phyloP scores from a whole-genome alignment of 2,329 filamentous ascomycete species.

The Aspergillus phoenicis region DNA sequence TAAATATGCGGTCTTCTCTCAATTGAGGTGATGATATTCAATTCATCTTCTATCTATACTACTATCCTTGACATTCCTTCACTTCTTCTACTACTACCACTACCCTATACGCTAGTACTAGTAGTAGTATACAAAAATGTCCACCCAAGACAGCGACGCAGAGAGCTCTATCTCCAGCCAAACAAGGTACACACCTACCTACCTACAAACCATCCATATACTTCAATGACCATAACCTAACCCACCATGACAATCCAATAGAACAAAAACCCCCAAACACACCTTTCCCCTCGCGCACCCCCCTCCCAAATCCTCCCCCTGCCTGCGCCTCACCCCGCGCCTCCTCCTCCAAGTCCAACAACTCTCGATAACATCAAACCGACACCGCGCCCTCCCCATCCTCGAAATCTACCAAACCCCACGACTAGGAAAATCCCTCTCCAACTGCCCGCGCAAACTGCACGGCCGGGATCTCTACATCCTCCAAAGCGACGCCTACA shows the following conservation, averaged over 20 bases:
- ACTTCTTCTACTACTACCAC: neutral
- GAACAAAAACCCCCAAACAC: conserved; percentile 19
- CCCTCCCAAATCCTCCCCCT: conserved; percentile 30
- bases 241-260: neutral
- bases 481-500: conserved; percentile 30
- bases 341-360: conserved; percentile 39
- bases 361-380: conserved; percentile 19
- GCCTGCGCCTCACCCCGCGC: conserved; percentile 31
- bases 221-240: neutral
- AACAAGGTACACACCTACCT: neutral
- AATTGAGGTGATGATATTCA: neutral
- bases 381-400: conserved; percentile 30
- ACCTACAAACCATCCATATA: neutral
- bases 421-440: conserved; percentile 27
- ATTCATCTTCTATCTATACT: neutral
- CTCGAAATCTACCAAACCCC: conserved; percentile 36
- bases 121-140: neutral
- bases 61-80: neutral
- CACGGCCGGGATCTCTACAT: conserved; percentile 32
- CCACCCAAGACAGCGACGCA: neutral
- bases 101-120: neutral
- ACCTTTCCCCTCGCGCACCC: conserved; percentile 36
- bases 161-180: conserved; percentile 1
- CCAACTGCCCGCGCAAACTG: conserved; percentile 26
- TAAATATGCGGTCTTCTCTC: neutral